Evolutionary conservation across 306 rosid genomes (phyloP), one percentile per base, ranked within the genome.

Genomic region (Glycine tomentella): DNA sequence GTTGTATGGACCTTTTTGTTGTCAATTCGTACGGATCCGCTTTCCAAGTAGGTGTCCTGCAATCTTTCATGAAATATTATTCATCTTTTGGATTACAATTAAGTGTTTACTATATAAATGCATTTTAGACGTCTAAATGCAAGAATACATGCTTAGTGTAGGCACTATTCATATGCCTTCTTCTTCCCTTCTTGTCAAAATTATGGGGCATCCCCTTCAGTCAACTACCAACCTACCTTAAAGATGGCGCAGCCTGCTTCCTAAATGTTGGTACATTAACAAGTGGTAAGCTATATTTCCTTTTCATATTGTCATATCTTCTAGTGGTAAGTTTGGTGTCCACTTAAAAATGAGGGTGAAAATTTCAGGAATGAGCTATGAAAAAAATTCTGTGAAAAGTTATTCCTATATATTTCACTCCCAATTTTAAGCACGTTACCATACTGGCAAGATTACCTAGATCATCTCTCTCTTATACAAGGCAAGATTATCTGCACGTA

Each of bases 1-100:
- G 31, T 25, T 25, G 91, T 1, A 84, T 92, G 45, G 98, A 94
- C 84, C 82, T 94, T 59, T 94, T 94, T 87, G 97, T 92, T 49
- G 97, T 94, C 62, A 94, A 92, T 88, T 92, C 98, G 15, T 92
- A 86, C 14, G 98, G 98, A 82, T 94, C 97, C 68, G 97, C 93
- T 78, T 94, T 88, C 86, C 97, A 94, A 83, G 98, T 94, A 85
- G 71, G 94, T 79, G 70, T 79, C 77, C 82, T 59, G 74, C 64
- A 68, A 63, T 31, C 52, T 36, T 25, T 81, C 44, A 13, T 8
- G 15, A 55, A 33, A 48, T 57, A 72, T 70, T 70, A 25, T 25
- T 69, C 80, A 67, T 64, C 62, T 68, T 66, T 73, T 44, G 7
- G 9, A 36, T 74, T 14, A n/a, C 10, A 57, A 48, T 69, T 17